Evolutionary conservation across 1,284 basidiomycete genomes (phyloP), one percentile per base, ranked within the genome.

Genomic region (Crucibulum parvulum): DNA sequence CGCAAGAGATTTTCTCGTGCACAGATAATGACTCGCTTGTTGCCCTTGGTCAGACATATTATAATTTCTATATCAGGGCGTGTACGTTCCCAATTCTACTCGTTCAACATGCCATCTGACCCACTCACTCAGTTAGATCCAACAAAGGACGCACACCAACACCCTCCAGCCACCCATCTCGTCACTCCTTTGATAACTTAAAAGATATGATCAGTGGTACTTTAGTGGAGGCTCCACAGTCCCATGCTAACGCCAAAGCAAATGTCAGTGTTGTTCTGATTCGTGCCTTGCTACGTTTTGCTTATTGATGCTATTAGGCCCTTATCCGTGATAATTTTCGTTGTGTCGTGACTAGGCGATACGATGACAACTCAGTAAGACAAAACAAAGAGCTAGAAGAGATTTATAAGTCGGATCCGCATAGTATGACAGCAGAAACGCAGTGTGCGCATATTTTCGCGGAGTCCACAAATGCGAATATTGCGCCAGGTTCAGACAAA

Each of bases 361-460:
- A 68, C 45, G 70, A 70, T 46, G n/a, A 8, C 1, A 6, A 41
- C 31, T 50, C 56, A 4, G 46, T 61, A 31, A n/a, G 13, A 46
- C 15, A 48, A 7, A 59, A 57, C 13, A 10, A 34, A 56, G 61
- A 68, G 59, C 55, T 65, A n/a, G n/a, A 61, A 31, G 51, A 65
- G 5, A 38, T 57, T 55, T 18, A 34, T 24, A 13, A 3, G 3
- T n/a, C 34, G 18, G 55, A 55, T 24, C 24, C 24, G 24, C 24
- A 24, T 24, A 24, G 24, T 24, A 24, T 24, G 36, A 52, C 35
- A 11, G 45, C 9, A 18, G 6, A 8, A 4, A 71, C 66, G 4
- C 37, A 66, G 8, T 69, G 66, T 53, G 58, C 63, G 24, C 63
- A 71, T 47, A 71, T 71, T 51, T 63, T 71, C 51, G 34, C 64